These are phyloP conservation scores for Ballota nigra DNA, from an alignment of 257 asterid species.

Conservation along the genomic window DNA sequence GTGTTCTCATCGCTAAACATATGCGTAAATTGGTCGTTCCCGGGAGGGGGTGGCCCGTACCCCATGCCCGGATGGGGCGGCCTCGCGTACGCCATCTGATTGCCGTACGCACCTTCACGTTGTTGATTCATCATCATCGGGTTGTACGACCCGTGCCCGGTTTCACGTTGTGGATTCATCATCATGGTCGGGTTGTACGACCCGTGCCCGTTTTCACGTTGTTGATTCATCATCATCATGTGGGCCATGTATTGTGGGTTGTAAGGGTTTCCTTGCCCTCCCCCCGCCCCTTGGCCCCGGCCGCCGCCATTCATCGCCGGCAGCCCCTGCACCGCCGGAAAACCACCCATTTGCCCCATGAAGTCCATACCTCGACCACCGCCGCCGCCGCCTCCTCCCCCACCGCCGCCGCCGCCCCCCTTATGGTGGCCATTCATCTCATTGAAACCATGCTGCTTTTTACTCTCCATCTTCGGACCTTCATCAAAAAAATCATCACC, in stretches of 20 bases:
- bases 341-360: conserved; percentile 44
- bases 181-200: conserved; percentile 56
- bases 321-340: conserved; percentile 47
- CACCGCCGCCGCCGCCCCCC: conserved; percentile 22
- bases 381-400: conserved; percentile 22
- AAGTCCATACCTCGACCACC: conserved; percentile 36
- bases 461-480: conserved; percentile 31
- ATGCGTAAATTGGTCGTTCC: conserved; percentile 43
- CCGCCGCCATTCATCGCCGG: conserved; percentile 54
- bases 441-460: conserved; percentile 37
- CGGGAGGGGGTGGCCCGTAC: conserved; percentile 36
- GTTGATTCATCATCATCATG: conserved; percentile 74
- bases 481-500: conserved; percentile 45
- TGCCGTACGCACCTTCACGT: conserved; percentile 24
- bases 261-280: conserved; percentile 52
- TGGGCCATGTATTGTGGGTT: conserved; percentile 53
- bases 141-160: conserved; percentile 45
- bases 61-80: conserved; percentile 31
- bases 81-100: conserved; percentile 31
- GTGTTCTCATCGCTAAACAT: conserved; percentile 83
- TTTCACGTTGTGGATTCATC: conserved; percentile 54
- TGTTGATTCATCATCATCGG: conserved; percentile 69
- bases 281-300: conserved; percentile 38
- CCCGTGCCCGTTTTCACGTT: conserved; percentile 41
- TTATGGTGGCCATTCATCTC: conserved; percentile 22